A percentile compares a stretch with the other conserved stretches of the same genome.
These are phyloP conservation scores for Candolleomyces eurysporus DNA, from an alignment of 768 basidiomycete species.

Conservation along the genomic window DNA sequence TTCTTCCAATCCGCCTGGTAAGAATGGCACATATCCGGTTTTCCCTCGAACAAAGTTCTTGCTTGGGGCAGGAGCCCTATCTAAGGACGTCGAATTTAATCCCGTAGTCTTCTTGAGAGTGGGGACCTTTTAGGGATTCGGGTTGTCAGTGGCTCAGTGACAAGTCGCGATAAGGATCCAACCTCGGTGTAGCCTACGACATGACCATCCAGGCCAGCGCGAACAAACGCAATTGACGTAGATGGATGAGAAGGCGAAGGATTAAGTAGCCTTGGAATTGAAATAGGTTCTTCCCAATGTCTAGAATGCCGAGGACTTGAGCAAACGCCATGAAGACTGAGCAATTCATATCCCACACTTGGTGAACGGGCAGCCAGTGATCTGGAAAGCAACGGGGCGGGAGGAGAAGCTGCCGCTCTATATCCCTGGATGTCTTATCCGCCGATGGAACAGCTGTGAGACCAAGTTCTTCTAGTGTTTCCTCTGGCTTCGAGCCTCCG, in stretches of 20 bases:
- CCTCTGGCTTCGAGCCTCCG: background rate
- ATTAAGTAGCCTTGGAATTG: slow-evolving; percentile 61
- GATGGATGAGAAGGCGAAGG: slow-evolving; percentile 72
- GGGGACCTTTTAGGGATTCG: slow-evolving; percentile 39
- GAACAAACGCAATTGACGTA: slow-evolving; percentile 69
- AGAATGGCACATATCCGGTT: slow-evolving; percentile 89
- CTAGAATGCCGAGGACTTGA: slow-evolving; percentile 35
- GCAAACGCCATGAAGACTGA: slow-evolving; percentile 3
- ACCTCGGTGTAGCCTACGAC: slow-evolving; percentile 85
- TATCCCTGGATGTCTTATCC: slow-evolving; percentile 59
- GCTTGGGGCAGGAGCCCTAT: slow-evolving; percentile 77
- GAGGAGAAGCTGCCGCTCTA: slow-evolving; percentile 73
- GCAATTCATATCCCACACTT: slow-evolving; percentile 58
- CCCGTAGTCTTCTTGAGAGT: slow-evolving; percentile 61
- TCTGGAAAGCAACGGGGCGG: slow-evolving; percentile 65
- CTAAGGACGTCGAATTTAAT: slow-evolving; percentile 80
- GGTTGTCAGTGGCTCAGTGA: background rate
- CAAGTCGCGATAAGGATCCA: slow-evolving; percentile 9
- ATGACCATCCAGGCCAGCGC: slow-evolving; percentile 75
- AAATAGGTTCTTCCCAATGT: slow-evolving; percentile 67
- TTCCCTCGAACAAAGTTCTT: slow-evolving; percentile 91
- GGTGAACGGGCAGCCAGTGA: slow-evolving; percentile 78
- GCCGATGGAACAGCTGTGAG: slow-evolving; percentile 56
- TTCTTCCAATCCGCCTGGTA: slow-evolving; percentile 89
- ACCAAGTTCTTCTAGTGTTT: slow-evolving; percentile 49